These are phyloP conservation scores for Adansonia madagascariensis DNA, from an alignment of 441 rosid genomes.

Conservation along the genomic window DNA sequence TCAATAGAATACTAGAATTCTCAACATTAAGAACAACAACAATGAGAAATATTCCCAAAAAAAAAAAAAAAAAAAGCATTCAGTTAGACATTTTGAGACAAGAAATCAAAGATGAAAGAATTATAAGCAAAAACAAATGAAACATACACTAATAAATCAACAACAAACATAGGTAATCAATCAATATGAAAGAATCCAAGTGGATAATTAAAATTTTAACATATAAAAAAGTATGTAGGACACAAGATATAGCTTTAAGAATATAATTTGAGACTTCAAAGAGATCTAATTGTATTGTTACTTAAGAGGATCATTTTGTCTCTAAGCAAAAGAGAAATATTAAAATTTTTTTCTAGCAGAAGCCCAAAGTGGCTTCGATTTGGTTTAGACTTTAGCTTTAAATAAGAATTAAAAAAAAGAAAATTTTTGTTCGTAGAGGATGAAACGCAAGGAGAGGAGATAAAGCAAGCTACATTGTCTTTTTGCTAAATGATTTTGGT, in stretches of 20 bases:
- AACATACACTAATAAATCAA: slow-evolving; percentile 1
- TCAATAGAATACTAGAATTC: slow-evolving; percentile 83
- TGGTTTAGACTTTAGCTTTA: no score
- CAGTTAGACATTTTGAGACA: slow-evolving; percentile 11
- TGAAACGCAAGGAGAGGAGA: not conserved
- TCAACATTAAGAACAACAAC: slow-evolving; percentile 48
- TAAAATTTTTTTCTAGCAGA: not conserved
- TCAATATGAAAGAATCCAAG: not conserved
- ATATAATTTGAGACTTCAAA: slow-evolving; percentile 13
- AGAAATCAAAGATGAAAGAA: not conserved
- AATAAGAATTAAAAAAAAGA: no score
- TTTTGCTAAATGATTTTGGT: not conserved
- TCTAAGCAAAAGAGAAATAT: not conserved
- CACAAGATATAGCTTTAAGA: not conserved
- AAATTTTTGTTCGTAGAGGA: no score
- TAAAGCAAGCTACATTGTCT: not conserved
- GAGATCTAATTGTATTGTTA: not conserved
- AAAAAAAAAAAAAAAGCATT: not conserved
- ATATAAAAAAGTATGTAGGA: not conserved
- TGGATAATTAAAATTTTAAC: not conserved
- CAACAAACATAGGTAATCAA: slow-evolving; percentile 1
- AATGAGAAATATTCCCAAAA: slow-evolving; percentile 26
- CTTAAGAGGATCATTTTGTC: slow-evolving; percentile 7
- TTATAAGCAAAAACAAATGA: slow-evolving; percentile 1
- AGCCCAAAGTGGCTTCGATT: not conserved